These are phyloP conservation scores for Filobasidium wieringae DNA, from an alignment of 768 basidiomycete genomes.

Conservation along the genomic window DNA sequence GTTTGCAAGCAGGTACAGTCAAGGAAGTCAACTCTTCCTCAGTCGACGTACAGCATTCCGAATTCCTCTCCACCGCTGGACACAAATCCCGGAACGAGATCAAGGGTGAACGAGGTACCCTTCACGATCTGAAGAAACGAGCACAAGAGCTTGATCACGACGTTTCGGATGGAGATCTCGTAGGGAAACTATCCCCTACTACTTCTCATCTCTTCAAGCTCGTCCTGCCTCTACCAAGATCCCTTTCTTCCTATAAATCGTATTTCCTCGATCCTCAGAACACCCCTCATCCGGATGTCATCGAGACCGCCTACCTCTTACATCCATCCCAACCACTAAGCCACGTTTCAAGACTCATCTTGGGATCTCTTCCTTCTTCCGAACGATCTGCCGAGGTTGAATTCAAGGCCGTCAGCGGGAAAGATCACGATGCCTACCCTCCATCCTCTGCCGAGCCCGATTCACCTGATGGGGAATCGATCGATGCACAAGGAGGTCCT, in stretches of 20 bases:
- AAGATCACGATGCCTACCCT: constrained; percentile 26
- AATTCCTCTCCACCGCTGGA: constrained; percentile 6
- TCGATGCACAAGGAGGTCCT: constrained; percentile 38
- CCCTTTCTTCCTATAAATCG: neutral
- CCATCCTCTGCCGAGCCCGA: constrained; percentile 17
- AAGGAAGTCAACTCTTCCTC: neutral
- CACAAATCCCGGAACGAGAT: constrained; percentile 1
- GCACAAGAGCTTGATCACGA: neutral
- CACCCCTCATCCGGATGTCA: constrained; percentile 20
- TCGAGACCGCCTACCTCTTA: constrained; percentile 47
- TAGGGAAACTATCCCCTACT: constrained; percentile 54
- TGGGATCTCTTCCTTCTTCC: constrained; percentile 36
- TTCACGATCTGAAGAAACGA: neutral
- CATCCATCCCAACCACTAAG: constrained; percentile 61
- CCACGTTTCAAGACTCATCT: constrained; percentile 52
- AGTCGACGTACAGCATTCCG: constrained; percentile 10
- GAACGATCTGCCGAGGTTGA: constrained; percentile 28
- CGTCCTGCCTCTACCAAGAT: constrained; percentile 46
- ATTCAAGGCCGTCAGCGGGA: constrained; percentile 33
- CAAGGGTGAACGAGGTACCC: neutral
- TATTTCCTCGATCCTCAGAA: neutral
- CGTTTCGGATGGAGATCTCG: neutral
- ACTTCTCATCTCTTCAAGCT: constrained; percentile 57
- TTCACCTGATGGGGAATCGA: neutral
- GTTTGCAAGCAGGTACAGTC: no score